Percentiles rank a stretch among this genome's conserved stretches.
These are phyloP conservation scores for Lagerstroemia speciosa DNA, from an alignment of 345 rosid species.

Conservation along the genomic window DNA sequence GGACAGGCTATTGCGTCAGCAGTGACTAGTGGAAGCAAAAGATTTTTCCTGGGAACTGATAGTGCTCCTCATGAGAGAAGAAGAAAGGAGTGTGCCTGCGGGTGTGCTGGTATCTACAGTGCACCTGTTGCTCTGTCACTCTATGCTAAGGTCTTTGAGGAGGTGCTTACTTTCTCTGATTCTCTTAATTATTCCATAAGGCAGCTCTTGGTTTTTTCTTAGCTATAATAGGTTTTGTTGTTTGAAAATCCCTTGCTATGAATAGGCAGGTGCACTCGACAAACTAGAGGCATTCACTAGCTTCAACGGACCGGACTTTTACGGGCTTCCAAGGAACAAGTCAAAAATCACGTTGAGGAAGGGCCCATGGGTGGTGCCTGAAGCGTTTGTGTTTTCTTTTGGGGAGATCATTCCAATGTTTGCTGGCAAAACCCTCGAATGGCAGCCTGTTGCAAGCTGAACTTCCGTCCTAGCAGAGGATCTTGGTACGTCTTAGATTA, in stretches of 20 bases:
- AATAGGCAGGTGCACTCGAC: constrained; percentile 81
- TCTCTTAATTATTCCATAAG: no score
- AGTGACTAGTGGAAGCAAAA: constrained; percentile 85
- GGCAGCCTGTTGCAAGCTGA: constrained; percentile 9
- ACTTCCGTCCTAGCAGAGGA: not conserved
- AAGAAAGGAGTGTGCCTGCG: constrained; percentile 74
- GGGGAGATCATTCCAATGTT: constrained; percentile 85
- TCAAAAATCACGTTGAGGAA: constrained; percentile 57
- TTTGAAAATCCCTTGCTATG: not conserved
- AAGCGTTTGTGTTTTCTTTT: constrained; percentile 50
- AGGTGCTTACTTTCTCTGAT: constrained; percentile 10
- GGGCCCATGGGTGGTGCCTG: constrained; percentile 71
- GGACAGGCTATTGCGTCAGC: constrained; percentile 86
- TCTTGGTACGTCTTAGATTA: not conserved
- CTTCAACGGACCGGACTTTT: constrained; percentile 92
- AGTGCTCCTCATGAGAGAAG: constrained; percentile 91
- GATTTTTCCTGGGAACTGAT: constrained; percentile 91
- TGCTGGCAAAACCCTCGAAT: constrained; percentile 47
- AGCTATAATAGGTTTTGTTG: not conserved
- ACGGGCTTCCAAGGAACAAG: constrained; percentile 80
- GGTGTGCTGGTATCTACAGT: constrained; percentile 68
- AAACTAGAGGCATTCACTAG: constrained; percentile 91
- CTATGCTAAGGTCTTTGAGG: constrained; percentile 23
- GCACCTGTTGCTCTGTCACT: constrained; percentile 20
- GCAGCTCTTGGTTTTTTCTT: not conserved